Evolutionary conservation across 768 basidiomycete genomes (phyloP), one percentile per base, ranked within the genome.

Genomic region (Mrakia frigida): DNA sequence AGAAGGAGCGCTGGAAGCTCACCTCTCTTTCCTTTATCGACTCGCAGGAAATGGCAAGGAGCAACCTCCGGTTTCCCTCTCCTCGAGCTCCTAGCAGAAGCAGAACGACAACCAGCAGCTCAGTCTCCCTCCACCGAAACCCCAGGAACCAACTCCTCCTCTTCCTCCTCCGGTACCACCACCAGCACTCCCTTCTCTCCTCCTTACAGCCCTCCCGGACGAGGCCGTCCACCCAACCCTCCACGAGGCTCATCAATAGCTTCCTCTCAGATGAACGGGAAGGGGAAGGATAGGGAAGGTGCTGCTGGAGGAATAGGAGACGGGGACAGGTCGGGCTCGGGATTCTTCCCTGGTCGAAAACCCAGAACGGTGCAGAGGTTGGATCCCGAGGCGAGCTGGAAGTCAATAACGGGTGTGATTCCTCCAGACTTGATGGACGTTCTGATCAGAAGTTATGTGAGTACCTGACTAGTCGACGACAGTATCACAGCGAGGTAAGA

Each of bases 1-100:
- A 0, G 37, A 65, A 37, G n/a, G 31, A 18, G 21, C 10, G 21
- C 63, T 37, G 14, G 35, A 50, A 50, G 46, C 46, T 50, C 46
- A 50, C 16, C 52, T 37, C 71, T 9, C 73, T 21, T 25, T 46
- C 18, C 63, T 25, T 31, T 65, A 31, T 65, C 63, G 63, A 31
- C 13, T 35, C 37, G 63, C 63, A 77, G 76, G 28, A 78, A 78
- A 74, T 78, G 77, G 77, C 77, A 78, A 84, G 94, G 94, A 41
- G 93, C 95, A 80, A 93, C 93, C 0, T 95, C 93, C 5, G 94
- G 94, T 35, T 87, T 96, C 0, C 94, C 94, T 7, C 87, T 96
- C 6, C 87, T 95, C 37, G 92, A 95, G 82, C 84, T 93, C 11
- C 85, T 97, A 37, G 88, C 92, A 39, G 92, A 93, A 81, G 87